phyloP scores from a whole-genome alignment of 805 yeast genomes.

The Danielia oregonensis region DNA sequence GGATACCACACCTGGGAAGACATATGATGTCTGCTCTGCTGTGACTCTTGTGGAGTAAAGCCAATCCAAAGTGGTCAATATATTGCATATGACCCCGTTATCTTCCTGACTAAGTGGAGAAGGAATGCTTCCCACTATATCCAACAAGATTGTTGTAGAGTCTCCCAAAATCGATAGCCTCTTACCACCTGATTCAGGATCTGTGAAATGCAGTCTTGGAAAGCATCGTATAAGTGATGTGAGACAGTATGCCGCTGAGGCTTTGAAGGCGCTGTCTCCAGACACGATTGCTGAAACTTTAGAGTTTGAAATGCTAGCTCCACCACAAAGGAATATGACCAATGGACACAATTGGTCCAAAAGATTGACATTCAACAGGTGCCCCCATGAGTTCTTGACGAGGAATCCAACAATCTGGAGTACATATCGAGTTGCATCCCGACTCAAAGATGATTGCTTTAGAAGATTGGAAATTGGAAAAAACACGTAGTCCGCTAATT shows the following conservation, averaged over 20 bases:
- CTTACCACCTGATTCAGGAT: conserved; percentile 8
- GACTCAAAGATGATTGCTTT: conserved; percentile 23
- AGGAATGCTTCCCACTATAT: conserved; percentile 7
- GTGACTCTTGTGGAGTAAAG: conserved; percentile 17
- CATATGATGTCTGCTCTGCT: conserved; percentile 31
- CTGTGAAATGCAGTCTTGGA: conserved; percentile 19
- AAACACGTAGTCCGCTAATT: conserved; percentile 39
- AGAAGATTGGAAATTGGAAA: conserved; percentile 35
- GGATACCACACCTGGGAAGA: conserved; percentile 40
- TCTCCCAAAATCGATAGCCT: conserved; percentile 28
- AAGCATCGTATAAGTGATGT: conserved; percentile 12
- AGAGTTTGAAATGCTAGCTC: conserved; percentile 4
- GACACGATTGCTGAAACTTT: conserved; percentile 3
- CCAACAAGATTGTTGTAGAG: conserved; percentile 23
- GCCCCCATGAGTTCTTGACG: conserved; percentile 28
- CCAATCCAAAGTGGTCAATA: conserved; percentile 12
- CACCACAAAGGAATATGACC: conserved; percentile 22
- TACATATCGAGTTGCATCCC: conserved; percentile 18
- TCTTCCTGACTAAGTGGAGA: conserved; percentile 17
- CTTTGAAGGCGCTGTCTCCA: conserved; percentile 15
- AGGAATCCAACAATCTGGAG: conserved; percentile 29
- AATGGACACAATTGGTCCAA: conserved; percentile 36
- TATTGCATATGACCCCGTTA: conserved; percentile 6
- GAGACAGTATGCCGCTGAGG: conserved; percentile 15
- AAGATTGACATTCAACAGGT: conserved; percentile 17